Evolutionary conservation across 768 basidiomycete genomes (phyloP).

Genomic region (Phylloporus scabripes): DNA sequence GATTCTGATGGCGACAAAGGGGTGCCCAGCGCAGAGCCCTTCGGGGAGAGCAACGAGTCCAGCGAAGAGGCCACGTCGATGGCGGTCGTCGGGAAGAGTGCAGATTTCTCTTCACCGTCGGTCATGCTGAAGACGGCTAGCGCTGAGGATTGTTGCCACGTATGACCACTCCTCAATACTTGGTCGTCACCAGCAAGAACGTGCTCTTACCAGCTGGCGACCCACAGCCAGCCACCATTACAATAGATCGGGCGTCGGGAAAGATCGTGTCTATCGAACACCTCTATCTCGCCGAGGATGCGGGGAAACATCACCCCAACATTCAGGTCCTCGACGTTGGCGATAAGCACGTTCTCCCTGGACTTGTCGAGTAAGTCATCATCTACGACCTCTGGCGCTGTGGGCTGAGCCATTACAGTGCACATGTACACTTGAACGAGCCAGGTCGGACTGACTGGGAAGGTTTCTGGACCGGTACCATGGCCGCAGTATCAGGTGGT

Average conservation of each 20-base stretch:
- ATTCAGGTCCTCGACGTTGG: conserved; percentile 51
- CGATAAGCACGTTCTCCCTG: conserved; percentile 61
- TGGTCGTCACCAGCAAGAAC: conserved; percentile 43
- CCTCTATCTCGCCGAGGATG: conserved; percentile 29
- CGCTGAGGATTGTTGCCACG: neutral
- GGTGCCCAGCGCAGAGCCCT: conserved; percentile 27
- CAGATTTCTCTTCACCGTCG: conserved; percentile 11
- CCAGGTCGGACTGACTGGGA: conserved; percentile 94
- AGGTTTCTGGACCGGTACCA: conserved; percentile 87
- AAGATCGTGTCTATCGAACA: conserved; percentile 50
- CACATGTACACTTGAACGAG: conserved; percentile 92
- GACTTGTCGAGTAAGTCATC: conserved; percentile 65
- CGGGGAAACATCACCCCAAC: conserved; percentile 17
- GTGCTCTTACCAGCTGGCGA: conserved; percentile 50
- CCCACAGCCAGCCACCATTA: conserved; percentile 61
- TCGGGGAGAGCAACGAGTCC: conserved; percentile 50
- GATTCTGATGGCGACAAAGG: conserved; percentile 36
- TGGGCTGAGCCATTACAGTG: conserved; percentile 36
- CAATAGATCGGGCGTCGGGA: conserved; percentile 51
- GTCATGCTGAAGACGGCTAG: conserved; percentile 14
- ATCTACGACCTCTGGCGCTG: neutral
- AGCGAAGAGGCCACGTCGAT: conserved; percentile 26
- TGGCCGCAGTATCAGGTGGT: conserved; percentile 87
- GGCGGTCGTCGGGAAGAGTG: conserved; percentile 4
- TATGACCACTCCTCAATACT: too few species aligned